Evolutionary conservation across 1,284 basidiomycete genomes (phyloP).

Genomic region (Ceratorhiza oryzae-sativae): DNA sequence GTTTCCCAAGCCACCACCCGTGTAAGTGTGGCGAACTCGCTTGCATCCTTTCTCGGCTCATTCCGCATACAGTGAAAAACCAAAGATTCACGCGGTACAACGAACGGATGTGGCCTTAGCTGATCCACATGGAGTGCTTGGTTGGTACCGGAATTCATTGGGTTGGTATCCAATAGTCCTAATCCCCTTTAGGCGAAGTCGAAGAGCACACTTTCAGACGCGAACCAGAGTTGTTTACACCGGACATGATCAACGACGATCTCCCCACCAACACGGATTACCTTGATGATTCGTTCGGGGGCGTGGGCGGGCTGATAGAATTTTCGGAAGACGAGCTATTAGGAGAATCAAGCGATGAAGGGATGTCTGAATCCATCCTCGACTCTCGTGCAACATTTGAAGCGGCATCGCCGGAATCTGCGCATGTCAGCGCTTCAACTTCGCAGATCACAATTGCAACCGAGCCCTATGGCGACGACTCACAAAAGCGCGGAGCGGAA

Average conservation of each 20-base stretch:
- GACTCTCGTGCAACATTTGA: conserved; percentile 43
- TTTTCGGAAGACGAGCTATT: conserved; percentile 73
- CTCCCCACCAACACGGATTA: conserved; percentile 89
- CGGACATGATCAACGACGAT: conserved; percentile 92
- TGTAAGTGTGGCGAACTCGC: background rate
- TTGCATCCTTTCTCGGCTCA: background rate
- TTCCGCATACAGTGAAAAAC: conserved; percentile 5
- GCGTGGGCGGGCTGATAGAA: conserved; percentile 76
- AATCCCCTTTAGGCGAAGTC: conserved; percentile 66
- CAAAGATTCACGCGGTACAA: conserved; percentile 13
- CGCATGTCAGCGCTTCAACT: conserved; percentile 36
- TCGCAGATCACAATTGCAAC: conserved; percentile 41
- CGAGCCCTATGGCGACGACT: no score
- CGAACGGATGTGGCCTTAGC: background rate
- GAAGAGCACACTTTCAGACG: conserved; percentile 84
- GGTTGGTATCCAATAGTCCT: background rate
- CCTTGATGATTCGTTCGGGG: conserved; percentile 80
- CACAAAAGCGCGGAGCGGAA: conserved; percentile 78
- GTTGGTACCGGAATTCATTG: conserved; percentile 26
- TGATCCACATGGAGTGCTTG: conserved; percentile 17
- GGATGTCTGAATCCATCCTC: conserved; percentile 49
- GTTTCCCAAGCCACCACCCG: conserved; percentile 22
- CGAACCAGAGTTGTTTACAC: conserved; percentile 70
- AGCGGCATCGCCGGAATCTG: background rate
- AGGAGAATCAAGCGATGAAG: conserved; percentile 68